phyloP scores from a whole-genome alignment of 2,329 filamentous ascomycete species.

The Neoarthrinium moseri region DNA sequence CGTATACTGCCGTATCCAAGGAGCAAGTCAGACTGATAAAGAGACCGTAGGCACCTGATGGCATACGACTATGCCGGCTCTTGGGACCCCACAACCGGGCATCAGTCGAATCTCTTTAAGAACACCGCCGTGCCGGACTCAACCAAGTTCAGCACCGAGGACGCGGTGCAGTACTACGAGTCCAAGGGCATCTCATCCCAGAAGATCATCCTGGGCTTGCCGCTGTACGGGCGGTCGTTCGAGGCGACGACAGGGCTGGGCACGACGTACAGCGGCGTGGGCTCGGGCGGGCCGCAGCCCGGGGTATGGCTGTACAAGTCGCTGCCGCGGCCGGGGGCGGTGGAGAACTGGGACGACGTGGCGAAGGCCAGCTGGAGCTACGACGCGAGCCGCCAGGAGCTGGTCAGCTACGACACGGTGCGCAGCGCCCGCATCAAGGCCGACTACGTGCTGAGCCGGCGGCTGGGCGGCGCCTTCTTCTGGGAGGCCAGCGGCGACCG shows the following conservation, averaged over 20 bases:
- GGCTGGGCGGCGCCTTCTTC: slow-evolving; percentile 76
- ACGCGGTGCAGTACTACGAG: slow-evolving; percentile 64
- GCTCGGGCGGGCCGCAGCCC: slow-evolving; percentile 54
- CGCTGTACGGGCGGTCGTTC: slow-evolving; percentile 79
- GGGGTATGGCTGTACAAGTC: slow-evolving; percentile 74
- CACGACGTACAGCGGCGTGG: slow-evolving; percentile 60
- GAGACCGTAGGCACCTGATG: slow-evolving; percentile 60
- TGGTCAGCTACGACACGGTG: slow-evolving; percentile 70
- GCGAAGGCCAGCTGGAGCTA: slow-evolving; percentile 72
- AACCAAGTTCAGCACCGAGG: slow-evolving; percentile 69
- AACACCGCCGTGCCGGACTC: slow-evolving; percentile 47
- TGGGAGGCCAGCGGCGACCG: slow-evolving; percentile 78
- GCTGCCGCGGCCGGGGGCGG: slow-evolving; percentile 60
- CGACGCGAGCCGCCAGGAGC: slow-evolving; percentile 53
- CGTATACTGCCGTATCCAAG: too few species aligned
- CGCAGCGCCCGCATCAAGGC: slow-evolving; percentile 60
- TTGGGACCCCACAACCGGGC: slow-evolving; percentile 62
- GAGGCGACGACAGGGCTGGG: slow-evolving; percentile 66
- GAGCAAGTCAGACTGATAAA: too few species aligned
- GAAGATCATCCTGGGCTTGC: slow-evolving; percentile 75
- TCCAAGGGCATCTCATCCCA: slow-evolving; percentile 52
- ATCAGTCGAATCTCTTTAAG: slow-evolving; percentile 68
- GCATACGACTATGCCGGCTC: slow-evolving; percentile 70
- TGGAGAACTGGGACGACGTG: slow-evolving; percentile 53
- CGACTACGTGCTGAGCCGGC: slow-evolving; percentile 56